Percentiles rank a stretch among this genome's conserved stretches.
phyloP scores from a whole-genome alignment of 2,329 filamentous ascomycete genomes.

The Dothideomycetes sp. region DNA sequence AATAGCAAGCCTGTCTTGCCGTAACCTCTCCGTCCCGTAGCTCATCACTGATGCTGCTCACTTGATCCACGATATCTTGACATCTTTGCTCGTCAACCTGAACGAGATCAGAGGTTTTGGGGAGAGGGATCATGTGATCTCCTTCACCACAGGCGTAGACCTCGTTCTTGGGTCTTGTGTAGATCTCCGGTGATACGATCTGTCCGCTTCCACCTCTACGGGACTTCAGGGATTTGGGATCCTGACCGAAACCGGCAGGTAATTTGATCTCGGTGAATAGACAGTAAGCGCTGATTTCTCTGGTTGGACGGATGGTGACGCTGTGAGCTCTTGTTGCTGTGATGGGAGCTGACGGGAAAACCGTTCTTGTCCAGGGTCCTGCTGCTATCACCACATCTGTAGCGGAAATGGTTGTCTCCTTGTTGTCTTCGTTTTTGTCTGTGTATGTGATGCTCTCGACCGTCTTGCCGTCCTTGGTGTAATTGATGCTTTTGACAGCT shows the following conservation, averaged over 20 bases:
- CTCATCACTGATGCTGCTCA: conserved; percentile 48
- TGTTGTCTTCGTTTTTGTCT: conserved; percentile 41
- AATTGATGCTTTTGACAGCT: conserved; percentile 59
- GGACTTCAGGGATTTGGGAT: conserved; percentile 18
- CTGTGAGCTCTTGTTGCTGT: conserved; percentile 53
- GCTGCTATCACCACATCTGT: conserved; percentile 51
- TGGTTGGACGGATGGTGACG: conserved; percentile 49
- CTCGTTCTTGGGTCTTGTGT: conserved; percentile 78
- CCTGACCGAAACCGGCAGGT: conserved; percentile 53
- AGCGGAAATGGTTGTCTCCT: conserved; percentile 42
- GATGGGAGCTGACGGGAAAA: conserved; percentile 50
- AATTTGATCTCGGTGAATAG: conserved; percentile 81
- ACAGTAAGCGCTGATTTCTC: conserved; percentile 60
- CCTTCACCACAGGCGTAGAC: conserved; percentile 93
- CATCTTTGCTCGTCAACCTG: conserved; percentile 66
- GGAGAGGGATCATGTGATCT: conserved; percentile 65
- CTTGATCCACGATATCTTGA: conserved; percentile 76
- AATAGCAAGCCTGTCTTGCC: conserved; percentile 81
- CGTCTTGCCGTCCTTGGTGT: conserved; percentile 33
- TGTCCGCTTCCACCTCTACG: conserved; percentile 45
- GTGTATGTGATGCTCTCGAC: conserved; percentile 57
- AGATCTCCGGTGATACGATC: conserved; percentile 80
- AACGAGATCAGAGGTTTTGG: conserved; percentile 65
- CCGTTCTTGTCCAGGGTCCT: conserved; percentile 50
- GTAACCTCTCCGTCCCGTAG: conserved; percentile 47